Percentiles rank a stretch among this genome's conserved stretches.
phyloP scores from a whole-genome alignment of 2,329 filamentous ascomycete genomes.

The Chaetothyriales sp. region DNA sequence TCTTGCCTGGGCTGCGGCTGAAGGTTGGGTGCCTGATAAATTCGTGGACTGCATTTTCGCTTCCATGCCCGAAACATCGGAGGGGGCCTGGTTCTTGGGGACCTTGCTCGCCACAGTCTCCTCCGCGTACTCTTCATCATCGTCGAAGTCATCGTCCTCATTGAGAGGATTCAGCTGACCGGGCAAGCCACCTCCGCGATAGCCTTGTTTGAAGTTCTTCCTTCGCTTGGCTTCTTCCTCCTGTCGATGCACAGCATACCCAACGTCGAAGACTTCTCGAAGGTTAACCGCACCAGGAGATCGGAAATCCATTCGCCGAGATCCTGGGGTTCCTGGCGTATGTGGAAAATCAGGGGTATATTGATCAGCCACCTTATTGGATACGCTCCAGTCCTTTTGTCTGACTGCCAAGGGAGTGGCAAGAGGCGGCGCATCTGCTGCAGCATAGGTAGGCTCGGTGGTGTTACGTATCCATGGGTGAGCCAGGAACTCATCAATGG shows the following conservation, averaged over 20 bases:
- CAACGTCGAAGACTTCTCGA: constrained; percentile 92
- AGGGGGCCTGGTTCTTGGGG: constrained; percentile 47
- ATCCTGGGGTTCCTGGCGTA: constrained; percentile 31
- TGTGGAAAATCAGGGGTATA: constrained; percentile 39
- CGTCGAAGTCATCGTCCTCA: constrained; percentile 49
- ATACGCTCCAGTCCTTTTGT: constrained; percentile 42
- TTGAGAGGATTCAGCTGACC: constrained; percentile 54
- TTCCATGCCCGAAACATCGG: constrained; percentile 61
- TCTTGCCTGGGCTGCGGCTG: constrained; percentile 49
- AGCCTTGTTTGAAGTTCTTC: constrained; percentile 64
- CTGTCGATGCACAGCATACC: constrained; percentile 93
- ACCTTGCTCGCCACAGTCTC: constrained; percentile 43
- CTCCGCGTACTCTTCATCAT: constrained; percentile 51
- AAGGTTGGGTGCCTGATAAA: constrained; percentile 42
- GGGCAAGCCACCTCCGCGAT: constrained; percentile 40
- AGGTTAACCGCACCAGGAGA: constrained; percentile 91
- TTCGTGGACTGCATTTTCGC: constrained; percentile 76
- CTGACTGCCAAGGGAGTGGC: constrained; percentile 49
- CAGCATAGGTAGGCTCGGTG: constrained; percentile 53
- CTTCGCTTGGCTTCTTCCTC: constrained; percentile 90
- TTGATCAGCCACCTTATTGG: constrained; percentile 41
- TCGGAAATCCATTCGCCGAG: constrained; percentile 73
- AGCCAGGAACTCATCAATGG: constrained; percentile 80
- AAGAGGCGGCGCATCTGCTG: constrained; percentile 56
- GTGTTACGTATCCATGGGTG: constrained; percentile 82